Conservation (phyloP, 495 filamentous ascomycete species). For the Podospora conica region DNA sequence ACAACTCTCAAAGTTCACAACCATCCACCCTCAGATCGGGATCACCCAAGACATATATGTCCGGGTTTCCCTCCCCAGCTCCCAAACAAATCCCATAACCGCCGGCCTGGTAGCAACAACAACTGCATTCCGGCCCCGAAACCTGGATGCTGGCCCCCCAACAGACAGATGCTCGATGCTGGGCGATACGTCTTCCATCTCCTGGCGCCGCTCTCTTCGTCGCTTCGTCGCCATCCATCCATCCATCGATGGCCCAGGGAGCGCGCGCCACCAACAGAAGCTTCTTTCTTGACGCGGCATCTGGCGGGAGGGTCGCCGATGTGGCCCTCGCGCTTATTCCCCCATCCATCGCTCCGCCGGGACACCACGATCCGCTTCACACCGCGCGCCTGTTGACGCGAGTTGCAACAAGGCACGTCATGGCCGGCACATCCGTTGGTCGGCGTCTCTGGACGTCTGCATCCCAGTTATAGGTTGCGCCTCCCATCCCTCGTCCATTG, state of each 20-base stretch:
- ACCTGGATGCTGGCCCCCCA: neutral
- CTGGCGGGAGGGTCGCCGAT: neutral
- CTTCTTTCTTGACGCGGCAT: neutral
- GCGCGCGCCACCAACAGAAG: constrained; percentile 14
- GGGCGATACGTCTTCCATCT: constrained; percentile 15
- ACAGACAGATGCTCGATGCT: neutral
- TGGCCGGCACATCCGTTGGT: constrained; percentile 19
- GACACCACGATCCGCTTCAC: constrained; percentile 8
- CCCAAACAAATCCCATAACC: neutral
- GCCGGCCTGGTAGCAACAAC: constrained; percentile 4
- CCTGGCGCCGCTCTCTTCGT: constrained; percentile 5
- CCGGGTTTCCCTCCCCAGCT: neutral
- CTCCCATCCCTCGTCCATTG: constrained; percentile 17
- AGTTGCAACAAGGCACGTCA: constrained; percentile 13
- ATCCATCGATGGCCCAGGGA: neutral
- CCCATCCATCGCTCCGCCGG: constrained; percentile 13
- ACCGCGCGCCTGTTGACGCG: constrained; percentile 29
- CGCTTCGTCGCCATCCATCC: neutral
- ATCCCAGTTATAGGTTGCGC: neutral
- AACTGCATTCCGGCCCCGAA: neutral
- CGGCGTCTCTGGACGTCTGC: constrained; percentile 3
- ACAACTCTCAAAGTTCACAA: neutral
- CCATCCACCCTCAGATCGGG: neutral
- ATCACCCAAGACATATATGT: constrained; percentile 7
- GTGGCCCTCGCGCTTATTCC: constrained; percentile 5